Evolutionary conservation across 192 early-diverging fungal species (phyloP), one percentile per base, ranked within the genome.

Genomic region (Kappamyces sp.): DNA sequence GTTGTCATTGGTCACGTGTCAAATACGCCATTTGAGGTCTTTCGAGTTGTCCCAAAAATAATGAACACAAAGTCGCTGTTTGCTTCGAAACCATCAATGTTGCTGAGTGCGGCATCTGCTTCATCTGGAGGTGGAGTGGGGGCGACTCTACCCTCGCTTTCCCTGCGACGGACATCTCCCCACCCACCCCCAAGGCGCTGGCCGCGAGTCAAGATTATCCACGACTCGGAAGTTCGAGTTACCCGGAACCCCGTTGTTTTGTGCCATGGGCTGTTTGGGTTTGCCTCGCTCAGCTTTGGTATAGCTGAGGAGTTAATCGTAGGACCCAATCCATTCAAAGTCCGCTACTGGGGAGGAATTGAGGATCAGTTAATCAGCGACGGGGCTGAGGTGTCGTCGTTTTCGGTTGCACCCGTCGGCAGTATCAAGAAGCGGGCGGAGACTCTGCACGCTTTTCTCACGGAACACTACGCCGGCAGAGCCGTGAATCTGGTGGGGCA

Each of bases 281-380:
- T 34, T 51, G 8, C 9, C 11, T 15, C 22, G 11, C 38, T 62
- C 33, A 7, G n/a, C 34, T 4, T 5, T 29, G 51, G 6, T 7
- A 36, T 5, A 11, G 14, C 50, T 49, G 60, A 90, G 92, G 0
- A 88, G 88, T 0, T 82, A 83, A 5, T 69, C 76, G 22, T 66
- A 91, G 11, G 91, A 91, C 1, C 67, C 75, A 14, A 67, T 96
- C n/a, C 91, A 91, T 66, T 74, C 91, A 35, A 86, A 91, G 50
- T 94, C 91, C 63, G 90, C 89, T 94, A 91, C 64, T 91, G 88
- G 90, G 77, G 78, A 29, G 88, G 85, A 5, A 87, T 93, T 36
- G 74, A 80, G 41, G 81, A 91, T 53, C 86, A 88, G 1, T 65
- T 96, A 59, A 74, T 78, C 36, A 77, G 81, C 31, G 60, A 90